Percentiles rank a stretch among this genome's conserved stretches.
Evolutionary conservation across 805 yeast genomes (phyloP).

Genomic region (Barnettozyma salicaria): DNA sequence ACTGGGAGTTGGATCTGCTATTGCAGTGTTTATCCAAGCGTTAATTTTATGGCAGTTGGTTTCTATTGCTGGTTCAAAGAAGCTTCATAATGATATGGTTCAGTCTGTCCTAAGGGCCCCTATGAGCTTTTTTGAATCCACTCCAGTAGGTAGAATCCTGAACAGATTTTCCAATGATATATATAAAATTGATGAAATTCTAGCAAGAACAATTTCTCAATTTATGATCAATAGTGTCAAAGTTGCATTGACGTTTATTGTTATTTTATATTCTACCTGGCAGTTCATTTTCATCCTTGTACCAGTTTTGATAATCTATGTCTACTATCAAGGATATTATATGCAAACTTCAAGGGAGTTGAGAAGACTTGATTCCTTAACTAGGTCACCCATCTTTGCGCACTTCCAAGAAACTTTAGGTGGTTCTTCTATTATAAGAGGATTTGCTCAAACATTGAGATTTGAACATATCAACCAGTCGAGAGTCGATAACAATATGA

Average conservation of each 20-base stretch:
- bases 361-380: constrained; percentile 74
- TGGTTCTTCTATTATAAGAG: constrained; percentile 72
- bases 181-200: constrained; percentile 76
- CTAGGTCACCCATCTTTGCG: constrained; percentile 76
- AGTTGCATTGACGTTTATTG: constrained; percentile 69
- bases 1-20: constrained; percentile 65
- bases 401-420: constrained; percentile 78
- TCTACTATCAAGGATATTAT: constrained; percentile 71
- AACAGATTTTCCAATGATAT: constrained; percentile 90
- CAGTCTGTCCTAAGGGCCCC: constrained; percentile 75
- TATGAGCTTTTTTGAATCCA: constrained; percentile 92
- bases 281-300: constrained; percentile 64
- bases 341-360: constrained; percentile 74
- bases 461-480: constrained; percentile 59
- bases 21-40: constrained; percentile 56
- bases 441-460: constrained; percentile 60
- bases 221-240: constrained; percentile 56
- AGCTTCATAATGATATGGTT: constrained; percentile 73
- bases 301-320: constrained; percentile 63
- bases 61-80: constrained; percentile 75
- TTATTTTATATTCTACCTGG: constrained; percentile 86
- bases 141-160: constrained; percentile 88
- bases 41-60: constrained; percentile 73
- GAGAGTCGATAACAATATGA: constrained; percentile 79
- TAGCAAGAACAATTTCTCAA: constrained; percentile 65